Conservation (phyloP, 352 stramenopile genomes). For the Globisporangium apiculatum region DNA sequence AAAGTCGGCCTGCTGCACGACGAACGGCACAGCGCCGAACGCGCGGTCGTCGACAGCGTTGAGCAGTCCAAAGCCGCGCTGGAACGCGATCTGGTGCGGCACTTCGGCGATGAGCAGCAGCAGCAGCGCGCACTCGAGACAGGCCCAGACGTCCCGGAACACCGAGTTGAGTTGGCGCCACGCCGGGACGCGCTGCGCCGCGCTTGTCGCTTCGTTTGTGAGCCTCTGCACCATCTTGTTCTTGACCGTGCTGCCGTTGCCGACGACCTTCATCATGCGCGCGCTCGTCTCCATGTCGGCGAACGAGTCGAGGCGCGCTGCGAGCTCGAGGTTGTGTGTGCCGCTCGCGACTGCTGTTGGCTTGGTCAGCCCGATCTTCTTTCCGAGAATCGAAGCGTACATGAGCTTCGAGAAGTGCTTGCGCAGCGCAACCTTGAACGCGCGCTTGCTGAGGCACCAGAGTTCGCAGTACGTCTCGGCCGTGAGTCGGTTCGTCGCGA, state of each 20-base stretch:
- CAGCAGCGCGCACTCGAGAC: slow-evolving; percentile 23
- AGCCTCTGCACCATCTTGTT: slow-evolving; percentile 20
- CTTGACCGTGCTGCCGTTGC: slow-evolving; percentile 24
- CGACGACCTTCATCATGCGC: slow-evolving; percentile 22
- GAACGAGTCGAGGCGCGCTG: slow-evolving; percentile 20
- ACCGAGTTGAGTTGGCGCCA: slow-evolving; percentile 25
- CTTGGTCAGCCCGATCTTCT: slow-evolving; percentile 15
- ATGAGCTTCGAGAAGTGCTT: slow-evolving; percentile 56
- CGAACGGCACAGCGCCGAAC: slow-evolving; percentile 24
- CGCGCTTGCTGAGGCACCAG: slow-evolving; percentile 26
- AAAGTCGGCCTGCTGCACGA: slow-evolving; percentile 32
- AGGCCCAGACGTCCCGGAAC: slow-evolving; percentile 23
- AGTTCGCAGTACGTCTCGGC: slow-evolving; percentile 44
- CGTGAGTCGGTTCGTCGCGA: slow-evolving; percentile 21
- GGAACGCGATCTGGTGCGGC: slow-evolving; percentile 37
- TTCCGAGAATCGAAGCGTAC: slow-evolving; percentile 32
- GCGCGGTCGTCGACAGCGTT: slow-evolving; percentile 14
- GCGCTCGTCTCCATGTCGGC: slow-evolving; percentile 29
- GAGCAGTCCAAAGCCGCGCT: slow-evolving; percentile 35
- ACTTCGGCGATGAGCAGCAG: slow-evolving; percentile 34
- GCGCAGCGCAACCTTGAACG: slow-evolving; percentile 35
- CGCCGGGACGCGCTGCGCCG: slow-evolving; percentile 1
- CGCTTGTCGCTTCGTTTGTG: slow-evolving; percentile 2
- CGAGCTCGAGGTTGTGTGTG: neutral
- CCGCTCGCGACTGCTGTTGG: neutral